A percentile compares a stretch with the other conserved stretches of the same genome.
phyloP scores from a whole-genome alignment of 805 yeast genomes.

The Tetrapisispora iriomotensis region DNA sequence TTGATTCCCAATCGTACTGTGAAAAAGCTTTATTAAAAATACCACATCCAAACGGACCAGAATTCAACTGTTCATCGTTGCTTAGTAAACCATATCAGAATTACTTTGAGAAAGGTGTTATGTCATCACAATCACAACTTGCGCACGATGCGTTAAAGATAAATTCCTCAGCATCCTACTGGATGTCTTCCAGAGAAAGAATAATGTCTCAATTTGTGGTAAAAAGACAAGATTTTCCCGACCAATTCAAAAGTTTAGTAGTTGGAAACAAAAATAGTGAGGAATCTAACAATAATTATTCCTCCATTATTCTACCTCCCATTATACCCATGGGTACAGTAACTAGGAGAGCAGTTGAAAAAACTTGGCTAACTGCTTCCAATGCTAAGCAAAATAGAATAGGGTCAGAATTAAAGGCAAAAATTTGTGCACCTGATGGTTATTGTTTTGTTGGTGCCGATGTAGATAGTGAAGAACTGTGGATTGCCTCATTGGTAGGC shows the following conservation, averaged over 20 bases:
- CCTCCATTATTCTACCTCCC: conserved; percentile 77
- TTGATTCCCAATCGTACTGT: not conserved
- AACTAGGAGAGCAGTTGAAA: conserved; percentile 92
- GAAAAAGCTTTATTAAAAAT: conserved; percentile 44
- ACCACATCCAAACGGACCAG: conserved; percentile 83
- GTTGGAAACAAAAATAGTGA: conserved; percentile 1
- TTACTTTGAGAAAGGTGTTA: conserved; percentile 60
- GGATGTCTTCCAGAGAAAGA: conserved; percentile 86
- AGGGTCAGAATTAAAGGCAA: conserved; percentile 88
- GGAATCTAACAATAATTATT: conserved; percentile 14
- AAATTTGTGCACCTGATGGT: conserved; percentile 79
- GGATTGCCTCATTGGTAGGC: conserved; percentile 95
- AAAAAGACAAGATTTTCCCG: conserved; percentile 31
- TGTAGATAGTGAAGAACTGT: conserved; percentile 94
- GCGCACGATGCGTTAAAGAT: conserved; percentile 74
- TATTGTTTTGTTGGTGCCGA: conserved; percentile 95
- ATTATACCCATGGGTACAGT: conserved; percentile 92
- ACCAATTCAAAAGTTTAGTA: conserved; percentile 13
- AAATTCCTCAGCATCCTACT: conserved; percentile 75
- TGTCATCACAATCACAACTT: conserved; percentile 59
- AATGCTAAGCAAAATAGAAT: conserved; percentile 78
- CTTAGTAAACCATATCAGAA: conserved; percentile 67
- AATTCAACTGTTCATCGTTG: conserved; percentile 60
- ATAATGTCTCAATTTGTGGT: conserved; percentile 82
- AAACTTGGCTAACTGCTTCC: conserved; percentile 95